Evolutionary conservation across 768 basidiomycete species (phyloP).

Genomic region (Rossbeevera mucosa): DNA sequence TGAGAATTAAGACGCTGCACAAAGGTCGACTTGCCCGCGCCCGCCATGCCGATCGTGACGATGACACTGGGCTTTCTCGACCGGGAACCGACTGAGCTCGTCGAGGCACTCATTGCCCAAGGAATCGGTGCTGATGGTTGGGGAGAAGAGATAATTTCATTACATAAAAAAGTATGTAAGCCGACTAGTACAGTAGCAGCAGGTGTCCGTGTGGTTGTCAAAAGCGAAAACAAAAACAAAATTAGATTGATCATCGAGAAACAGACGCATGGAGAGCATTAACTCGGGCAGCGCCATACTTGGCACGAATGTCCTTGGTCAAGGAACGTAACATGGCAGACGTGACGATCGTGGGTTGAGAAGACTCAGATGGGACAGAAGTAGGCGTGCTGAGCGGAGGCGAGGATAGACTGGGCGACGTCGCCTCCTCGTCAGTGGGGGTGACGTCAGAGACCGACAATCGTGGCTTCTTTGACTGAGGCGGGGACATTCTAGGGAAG

Average conservation of each 20-base stretch:
- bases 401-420: constrained; percentile 24
- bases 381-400: constrained; percentile 48
- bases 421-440: constrained; percentile 30
- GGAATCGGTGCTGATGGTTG: not conserved
- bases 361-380: constrained; percentile 34
- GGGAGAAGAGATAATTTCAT: constrained; percentile 3
- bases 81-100: constrained; percentile 9
- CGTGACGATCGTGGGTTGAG: constrained; percentile 42
- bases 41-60: constrained; percentile 94
- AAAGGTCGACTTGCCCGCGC: constrained; percentile 96
- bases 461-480: constrained; percentile 40
- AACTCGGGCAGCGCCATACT: constrained; percentile 21
- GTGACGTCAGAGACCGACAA: constrained; percentile 35
- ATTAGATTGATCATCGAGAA: constrained; percentile 6
- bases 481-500: constrained; percentile 22
- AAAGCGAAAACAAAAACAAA: not conserved
- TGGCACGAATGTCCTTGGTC: constrained; percentile 28
- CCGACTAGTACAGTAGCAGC: not conserved
- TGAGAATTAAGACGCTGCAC: constrained; percentile 93
- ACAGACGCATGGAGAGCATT: constrained; percentile 2
- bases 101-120: constrained; percentile 20
- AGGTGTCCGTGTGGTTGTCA: not conserved
- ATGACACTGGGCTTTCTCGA: constrained; percentile 68
- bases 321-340: constrained; percentile 56
- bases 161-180: constrained; percentile 16